Evolutionary conservation across 345 rosid species (phyloP), one percentile per base, ranked within the genome.

Genomic region (Noccaea bulbosa): DNA sequence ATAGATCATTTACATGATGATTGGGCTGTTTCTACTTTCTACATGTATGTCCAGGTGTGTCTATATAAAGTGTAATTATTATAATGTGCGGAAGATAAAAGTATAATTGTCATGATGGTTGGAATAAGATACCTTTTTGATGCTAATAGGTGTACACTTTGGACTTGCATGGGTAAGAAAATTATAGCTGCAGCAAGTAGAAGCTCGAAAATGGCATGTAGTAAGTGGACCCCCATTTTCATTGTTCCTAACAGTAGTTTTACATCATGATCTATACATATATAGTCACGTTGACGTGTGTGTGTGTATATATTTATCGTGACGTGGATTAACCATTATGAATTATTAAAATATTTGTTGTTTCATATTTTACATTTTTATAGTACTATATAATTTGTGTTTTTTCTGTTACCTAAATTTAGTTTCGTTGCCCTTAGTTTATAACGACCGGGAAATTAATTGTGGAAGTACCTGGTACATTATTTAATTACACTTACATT

Each of bases 91-190:
- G 70, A 15, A 6, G 49, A 35, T 37, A n/a, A 39, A 38, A 30
- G 71, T 16, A 65, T 64, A 56, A 55, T 47, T 30, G 65, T 73
- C 56, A 56, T 47, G 65, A 56, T 66, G 48, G 51, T 8, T 16
- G 45, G 32, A 39, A 16, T 54, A 64, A 56, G 60, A 56, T 30
- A 9, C 15, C 35, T 56, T 54, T 64, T 17, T 16, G 65, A 65
- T 55, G 77, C n/a, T 46, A 24, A 56, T 47, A 16, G 65, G 65
- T 57, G 59, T 65, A 64, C 76, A 55, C 56, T 37, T 35, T 37
- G 65, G 76, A 64, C 65, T 43, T 72, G 70, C 70, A 37, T 72
- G 65, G 39, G 41, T 54, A 37, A 63, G 16, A 54, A 64, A 46
- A 63, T 63, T 47, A 55, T 16, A 4, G 14, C 17, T 49, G 68